Evolutionary conservation across 2,329 filamentous ascomycete species (phyloP), one percentile per base, ranked within the genome.

Genomic region (Intubia oerlemansii): DNA sequence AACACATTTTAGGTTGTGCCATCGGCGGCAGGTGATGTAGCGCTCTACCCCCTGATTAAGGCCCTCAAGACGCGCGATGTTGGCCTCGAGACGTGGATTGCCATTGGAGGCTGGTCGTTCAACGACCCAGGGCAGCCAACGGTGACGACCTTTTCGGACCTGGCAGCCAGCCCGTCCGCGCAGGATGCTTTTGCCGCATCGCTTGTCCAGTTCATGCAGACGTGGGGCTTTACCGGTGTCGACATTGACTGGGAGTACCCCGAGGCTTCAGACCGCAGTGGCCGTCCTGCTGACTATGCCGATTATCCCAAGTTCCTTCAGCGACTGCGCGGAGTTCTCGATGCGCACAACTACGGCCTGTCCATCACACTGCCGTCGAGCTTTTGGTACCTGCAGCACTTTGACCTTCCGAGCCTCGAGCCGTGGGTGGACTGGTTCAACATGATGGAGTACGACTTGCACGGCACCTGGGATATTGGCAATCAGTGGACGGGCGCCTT

Each of bases 101-200:
- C 15, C 4, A 25, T 60, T 34, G 56, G 55, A 10, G 55, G 56
- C 10, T 59, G 55, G 56, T 41, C 37, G 2, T 55, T 51, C 8
- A 36, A 38, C 28, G 24, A 30, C 12, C 4, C 18, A 12, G 24
- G 27, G n/a, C 23, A 24, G 23, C 32, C 34, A 13, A 32, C 13
- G 5, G 28, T 16, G 17, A 20, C 16, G 4, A 35, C 12, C 29
- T 35, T 24, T 5, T 35, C 23, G 4, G 29, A 38, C 13, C 25
- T 44, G 17, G 41, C 35, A 2, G 24, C 10, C 6, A 34, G 34
- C 8, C 16, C 16, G 3, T 14, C 10, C 1, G 27, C 17, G 13
- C 38, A 37, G 10, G 15, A 34, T 2, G 33, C 24, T 4, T 46
- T 46, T 25, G 17, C 27, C 24, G 22, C 24, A 13, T 27, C 24